A percentile compares a stretch with the other conserved stretches of the same genome.
Evolutionary conservation across 1,139 yeast genomes (phyloP).

Genomic region (Debaryomyces udenii): DNA sequence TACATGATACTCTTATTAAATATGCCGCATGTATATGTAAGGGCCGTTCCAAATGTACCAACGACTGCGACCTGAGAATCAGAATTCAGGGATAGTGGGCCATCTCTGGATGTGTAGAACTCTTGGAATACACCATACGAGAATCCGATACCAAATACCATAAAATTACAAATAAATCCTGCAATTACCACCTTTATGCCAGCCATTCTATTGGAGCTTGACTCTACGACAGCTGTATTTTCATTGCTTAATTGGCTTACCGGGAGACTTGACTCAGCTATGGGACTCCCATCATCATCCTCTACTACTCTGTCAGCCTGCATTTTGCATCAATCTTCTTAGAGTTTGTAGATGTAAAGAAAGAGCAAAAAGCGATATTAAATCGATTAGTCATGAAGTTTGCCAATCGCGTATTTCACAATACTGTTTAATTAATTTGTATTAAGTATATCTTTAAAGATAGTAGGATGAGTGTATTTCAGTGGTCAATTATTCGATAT

Average conservation of each 20-base stretch:
- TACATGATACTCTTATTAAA: constrained; percentile 25
- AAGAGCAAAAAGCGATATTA: no score
- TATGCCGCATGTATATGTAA: constrained; percentile 31
- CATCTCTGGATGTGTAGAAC: constrained; percentile 28
- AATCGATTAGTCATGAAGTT: no score
- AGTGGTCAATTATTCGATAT: no score
- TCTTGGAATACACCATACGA: constrained; percentile 41
- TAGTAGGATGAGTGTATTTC: no score
- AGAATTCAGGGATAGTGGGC: constrained; percentile 27
- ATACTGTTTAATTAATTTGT: no score
- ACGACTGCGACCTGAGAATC: constrained; percentile 33
- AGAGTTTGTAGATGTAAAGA: no score
- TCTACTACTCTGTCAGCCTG: no score
- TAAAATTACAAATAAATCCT: constrained; percentile 36
- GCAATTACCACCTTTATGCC: constrained; percentile 21
- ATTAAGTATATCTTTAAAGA: no score
- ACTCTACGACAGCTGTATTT: background rate
- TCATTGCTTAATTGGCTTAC: background rate
- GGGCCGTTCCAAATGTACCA: constrained; percentile 31
- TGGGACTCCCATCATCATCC: no score
- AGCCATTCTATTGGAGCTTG: background rate
- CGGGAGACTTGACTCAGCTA: background rate
- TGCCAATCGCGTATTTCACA: no score
- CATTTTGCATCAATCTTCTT: no score
- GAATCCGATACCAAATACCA: constrained; percentile 38